A percentile compares a stretch with the other conserved stretches of the same genome.
Evolutionary conservation across 805 yeast genomes (phyloP).

Genomic region (Wickerhamiella azymoides): DNA sequence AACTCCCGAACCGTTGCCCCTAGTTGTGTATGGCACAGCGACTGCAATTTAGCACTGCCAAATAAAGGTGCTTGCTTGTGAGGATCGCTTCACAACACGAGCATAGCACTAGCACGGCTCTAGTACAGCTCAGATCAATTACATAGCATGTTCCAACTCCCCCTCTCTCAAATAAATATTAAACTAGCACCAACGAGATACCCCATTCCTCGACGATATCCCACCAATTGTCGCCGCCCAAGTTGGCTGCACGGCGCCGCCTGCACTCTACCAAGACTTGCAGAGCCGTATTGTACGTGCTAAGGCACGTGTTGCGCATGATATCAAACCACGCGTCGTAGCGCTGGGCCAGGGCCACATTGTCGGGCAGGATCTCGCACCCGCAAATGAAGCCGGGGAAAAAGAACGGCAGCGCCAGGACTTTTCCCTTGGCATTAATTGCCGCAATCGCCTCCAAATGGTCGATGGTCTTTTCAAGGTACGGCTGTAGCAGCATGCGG

Average conservation of each 20-base stretch:
- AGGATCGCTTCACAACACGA: constrained; percentile 10
- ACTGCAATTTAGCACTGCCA: constrained; percentile 12
- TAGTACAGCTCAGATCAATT: neutral
- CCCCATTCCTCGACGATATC: constrained; percentile 74
- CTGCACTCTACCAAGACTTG: constrained; percentile 79
- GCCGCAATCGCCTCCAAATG: constrained; percentile 51
- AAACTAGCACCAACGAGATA: constrained; percentile 63
- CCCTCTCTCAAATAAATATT: constrained; percentile 6
- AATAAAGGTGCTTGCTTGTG: constrained; percentile 11
- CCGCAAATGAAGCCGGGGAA: constrained; percentile 90
- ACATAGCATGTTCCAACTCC: no score
- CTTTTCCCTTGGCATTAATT: constrained; percentile 32
- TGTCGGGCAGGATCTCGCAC: constrained; percentile 47
- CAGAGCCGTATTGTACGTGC: constrained; percentile 76
- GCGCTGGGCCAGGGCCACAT: constrained; percentile 43
- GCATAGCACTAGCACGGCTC: no score
- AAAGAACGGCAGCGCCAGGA: constrained; percentile 58
- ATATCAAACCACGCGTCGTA: constrained; percentile 48
- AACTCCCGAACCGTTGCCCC: no score
- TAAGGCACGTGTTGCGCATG: constrained; percentile 44
- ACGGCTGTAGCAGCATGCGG: constrained; percentile 44
- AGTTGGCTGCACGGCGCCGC: constrained; percentile 49
- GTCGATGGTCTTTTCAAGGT: constrained; percentile 45
- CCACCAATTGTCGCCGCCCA: constrained; percentile 54
- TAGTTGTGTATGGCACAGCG: constrained; percentile 6